These are phyloP conservation scores for Globisporangium takayamanum DNA, from an alignment of 352 stramenopile species.

Conservation along the genomic window DNA sequence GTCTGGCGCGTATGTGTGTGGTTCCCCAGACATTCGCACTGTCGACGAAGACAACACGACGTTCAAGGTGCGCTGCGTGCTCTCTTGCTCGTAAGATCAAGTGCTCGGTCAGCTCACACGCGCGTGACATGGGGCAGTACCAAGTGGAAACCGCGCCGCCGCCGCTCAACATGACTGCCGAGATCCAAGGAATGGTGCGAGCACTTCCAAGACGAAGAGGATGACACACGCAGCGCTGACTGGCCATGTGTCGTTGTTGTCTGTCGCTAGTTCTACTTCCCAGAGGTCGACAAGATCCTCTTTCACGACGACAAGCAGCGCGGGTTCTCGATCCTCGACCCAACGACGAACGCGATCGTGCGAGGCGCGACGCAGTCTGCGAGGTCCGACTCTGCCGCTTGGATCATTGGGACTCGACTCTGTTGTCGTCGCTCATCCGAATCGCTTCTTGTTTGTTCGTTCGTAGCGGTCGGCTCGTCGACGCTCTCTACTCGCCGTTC, in stretches of 20 bases:
- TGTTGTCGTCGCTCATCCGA: background rate
- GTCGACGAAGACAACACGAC: conserved; percentile 7
- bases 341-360: conserved; percentile 16
- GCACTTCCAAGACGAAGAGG: background rate
- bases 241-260: background rate
- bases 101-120: too few species aligned
- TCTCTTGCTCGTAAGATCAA: too few species aligned
- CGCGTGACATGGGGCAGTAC: conserved; percentile 12
- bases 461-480: conserved; percentile 20
- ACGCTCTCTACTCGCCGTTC: conserved; percentile 34
- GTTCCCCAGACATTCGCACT: background rate
- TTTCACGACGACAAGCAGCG: conserved; percentile 24
- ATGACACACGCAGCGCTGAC: background rate
- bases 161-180: conserved; percentile 29
- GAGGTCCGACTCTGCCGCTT: conserved; percentile 1
- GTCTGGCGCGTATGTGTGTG: background rate
- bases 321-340: conserved; percentile 37
- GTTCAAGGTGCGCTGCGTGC: conserved; percentile 2
- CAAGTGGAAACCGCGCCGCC: conserved; percentile 18
- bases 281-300: conserved; percentile 30
- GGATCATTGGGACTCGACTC: background rate
- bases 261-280: conserved; percentile 23
- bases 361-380: conserved; percentile 8
- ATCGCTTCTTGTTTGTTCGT: background rate
- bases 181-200: conserved; percentile 37